Conservation (phyloP, 805 yeast species). For the Ogataea dorogensis region DNA sequence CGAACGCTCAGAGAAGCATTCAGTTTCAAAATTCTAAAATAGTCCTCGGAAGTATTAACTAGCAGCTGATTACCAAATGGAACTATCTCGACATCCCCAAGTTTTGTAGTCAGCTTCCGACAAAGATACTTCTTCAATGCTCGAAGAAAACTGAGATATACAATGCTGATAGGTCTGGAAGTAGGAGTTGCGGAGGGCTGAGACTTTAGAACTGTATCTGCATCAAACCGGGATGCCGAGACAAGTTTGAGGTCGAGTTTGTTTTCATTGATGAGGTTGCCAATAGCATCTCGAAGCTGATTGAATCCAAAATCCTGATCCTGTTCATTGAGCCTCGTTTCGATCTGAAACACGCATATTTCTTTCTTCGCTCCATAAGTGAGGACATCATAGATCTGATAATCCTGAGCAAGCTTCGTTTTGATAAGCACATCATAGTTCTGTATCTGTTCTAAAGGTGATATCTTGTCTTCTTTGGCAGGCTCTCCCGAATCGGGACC, state of each 20-base stretch:
- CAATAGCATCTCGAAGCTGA: slow-evolving; percentile 34
- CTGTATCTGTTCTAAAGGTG: slow-evolving; percentile 28
- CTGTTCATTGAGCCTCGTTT: slow-evolving; percentile 17
- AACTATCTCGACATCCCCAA: slow-evolving; percentile 34
- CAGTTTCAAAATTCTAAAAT: slow-evolving; percentile 38
- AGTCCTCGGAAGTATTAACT: slow-evolving; percentile 7
- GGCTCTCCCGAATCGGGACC: not conserved
- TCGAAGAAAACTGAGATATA: slow-evolving; percentile 47
- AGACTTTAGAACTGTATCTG: slow-evolving; percentile 26
- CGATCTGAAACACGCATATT: slow-evolving; percentile 33
- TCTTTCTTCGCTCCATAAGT: slow-evolving; percentile 33
- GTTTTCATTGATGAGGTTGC: slow-evolving; percentile 30
- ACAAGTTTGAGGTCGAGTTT: slow-evolving; percentile 25
- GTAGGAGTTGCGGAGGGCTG: slow-evolving; percentile 12
- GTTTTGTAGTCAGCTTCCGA: slow-evolving; percentile 25
- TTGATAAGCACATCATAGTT: slow-evolving; percentile 29
- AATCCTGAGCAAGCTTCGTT: slow-evolving; percentile 27
- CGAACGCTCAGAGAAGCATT: slow-evolving; percentile 48
- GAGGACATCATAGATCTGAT: slow-evolving; percentile 29
- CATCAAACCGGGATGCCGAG: slow-evolving; percentile 29
- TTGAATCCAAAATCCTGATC: slow-evolving; percentile 27
- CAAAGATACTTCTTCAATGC: slow-evolving; percentile 45
- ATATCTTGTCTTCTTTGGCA: slow-evolving; percentile 14
- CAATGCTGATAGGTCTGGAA: slow-evolving; percentile 30
- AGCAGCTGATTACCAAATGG: slow-evolving; percentile 52